Evolutionary conservation across 2,329 filamentous ascomycete species (phyloP), one percentile per base, ranked within the genome.

Genomic region (Aciculosporium take): DNA sequence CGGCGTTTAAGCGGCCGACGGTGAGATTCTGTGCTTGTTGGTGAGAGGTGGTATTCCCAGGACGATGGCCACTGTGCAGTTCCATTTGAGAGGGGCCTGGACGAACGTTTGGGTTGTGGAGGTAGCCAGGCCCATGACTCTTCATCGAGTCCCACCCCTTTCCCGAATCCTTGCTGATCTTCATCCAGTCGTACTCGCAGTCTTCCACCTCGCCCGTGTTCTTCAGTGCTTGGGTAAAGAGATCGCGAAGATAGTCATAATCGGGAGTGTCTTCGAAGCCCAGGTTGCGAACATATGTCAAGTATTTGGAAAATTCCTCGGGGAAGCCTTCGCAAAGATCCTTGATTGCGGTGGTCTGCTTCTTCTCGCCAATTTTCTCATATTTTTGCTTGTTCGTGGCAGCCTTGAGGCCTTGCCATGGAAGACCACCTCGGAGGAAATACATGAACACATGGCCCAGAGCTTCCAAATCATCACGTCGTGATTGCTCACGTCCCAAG

Each of bases 151-250:
- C 86, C 85, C 85, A 94, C 48, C 87, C 87, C 66, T 94, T 91
- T 65, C 87, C 85, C 55, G 72, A 68, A 56, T 74, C 71, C 62
- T 78, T 79, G 69, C 86, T 91, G 53, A 94, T 72, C 73, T 94
- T 95, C 86, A 96, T 94, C 91, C 91, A 98, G 67, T 98, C 91
- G 63, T 96, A 98, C 62, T 96, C 89, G 56, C 91, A 91, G 63
- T 98, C 91, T 60, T 96, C 91, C 7, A 95, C 81, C 54, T 94
- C 88, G 42, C 88, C 88, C 2, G 84, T 83, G 60, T 87, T 89
- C 74, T 95, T 94, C 49, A 96, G 74, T 17, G 89, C 86, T 64
- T 94, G 85, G 1, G 89, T 95, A 68, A 98, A 94, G 43, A 98
- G 78, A 57, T 95, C 89, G 37, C 91, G 84, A 44, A 96, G 76